phyloP scores from a whole-genome alignment of 2,329 filamentous ascomycete species.

The Penicillium capsulatum region DNA sequence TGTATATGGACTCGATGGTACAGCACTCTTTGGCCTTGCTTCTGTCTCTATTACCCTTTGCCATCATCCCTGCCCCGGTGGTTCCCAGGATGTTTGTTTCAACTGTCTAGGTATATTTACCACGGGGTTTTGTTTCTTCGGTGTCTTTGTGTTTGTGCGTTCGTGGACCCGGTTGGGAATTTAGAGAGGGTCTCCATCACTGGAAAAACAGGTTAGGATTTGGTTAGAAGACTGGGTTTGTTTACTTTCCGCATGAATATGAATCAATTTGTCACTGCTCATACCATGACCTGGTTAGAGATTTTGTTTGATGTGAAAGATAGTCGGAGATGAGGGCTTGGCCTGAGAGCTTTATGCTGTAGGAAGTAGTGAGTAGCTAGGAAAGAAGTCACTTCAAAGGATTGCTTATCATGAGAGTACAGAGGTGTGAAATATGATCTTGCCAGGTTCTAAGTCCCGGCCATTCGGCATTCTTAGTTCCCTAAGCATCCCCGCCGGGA shows the following conservation, averaged over 20 bases:
- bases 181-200: slow-evolving; percentile 34
- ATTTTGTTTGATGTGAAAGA: no score
- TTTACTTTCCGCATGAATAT: slow-evolving; percentile 12
- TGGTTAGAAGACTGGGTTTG: slow-evolving; percentile 18
- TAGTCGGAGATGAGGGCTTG: no score
- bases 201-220: slow-evolving; percentile 31
- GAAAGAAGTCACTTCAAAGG: no score
- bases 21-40: slow-evolving; percentile 1
- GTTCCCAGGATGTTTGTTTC: slow-evolving; percentile 1
- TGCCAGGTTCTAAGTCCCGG: no score
- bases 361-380: no score
- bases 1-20: slow-evolving; percentile 16
- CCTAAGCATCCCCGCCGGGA: no score
- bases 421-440: no score
- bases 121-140: slow-evolving; percentile 3
- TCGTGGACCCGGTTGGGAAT: slow-evolving; percentile 25
- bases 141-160: slow-evolving; percentile 20
- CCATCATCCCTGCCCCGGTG: slow-evolving; percentile 7
- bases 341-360: no score
- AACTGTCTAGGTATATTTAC: background rate
- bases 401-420: no score
- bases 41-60: slow-evolving; percentile 11
- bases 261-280: slow-evolving; percentile 17
- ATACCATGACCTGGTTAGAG: slow-evolving; percentile 13
- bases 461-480: no score